Conservation (phyloP, 192 early-diverging fungal genomes). For the Backusella morwellensis region DNA sequence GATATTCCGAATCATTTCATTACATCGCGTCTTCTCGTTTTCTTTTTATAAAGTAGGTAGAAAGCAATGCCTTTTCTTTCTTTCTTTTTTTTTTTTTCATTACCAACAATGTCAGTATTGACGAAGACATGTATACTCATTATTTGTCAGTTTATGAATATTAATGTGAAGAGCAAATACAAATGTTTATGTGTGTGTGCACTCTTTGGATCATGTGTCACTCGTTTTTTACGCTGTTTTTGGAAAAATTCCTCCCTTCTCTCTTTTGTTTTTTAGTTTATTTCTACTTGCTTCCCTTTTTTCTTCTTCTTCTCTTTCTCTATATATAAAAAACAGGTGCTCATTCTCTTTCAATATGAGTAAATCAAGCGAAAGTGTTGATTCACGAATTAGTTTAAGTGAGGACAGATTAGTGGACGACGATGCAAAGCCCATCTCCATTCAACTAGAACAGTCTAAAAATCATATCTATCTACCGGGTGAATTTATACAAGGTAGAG, state of each 20-base stretch:
- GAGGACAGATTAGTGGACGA: background rate
- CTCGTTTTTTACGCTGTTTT: background rate
- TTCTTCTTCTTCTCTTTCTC: background rate
- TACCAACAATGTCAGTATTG: too few relatives aligned
- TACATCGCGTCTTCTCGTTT: background rate
- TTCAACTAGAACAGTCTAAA: background rate
- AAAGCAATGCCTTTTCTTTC: background rate
- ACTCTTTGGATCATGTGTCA: background rate
- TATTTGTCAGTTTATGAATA: background rate
- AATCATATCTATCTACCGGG: background rate
- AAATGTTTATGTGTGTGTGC: background rate
- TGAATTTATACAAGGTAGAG: background rate
- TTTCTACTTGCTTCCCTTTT: background rate
- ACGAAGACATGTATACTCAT: too few relatives aligned
- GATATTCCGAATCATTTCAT: background rate
- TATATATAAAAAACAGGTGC: background rate
- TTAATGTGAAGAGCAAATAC: background rate
- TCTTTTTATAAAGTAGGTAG: background rate
- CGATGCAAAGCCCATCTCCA: conserved; percentile 3
- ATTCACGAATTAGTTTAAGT: background rate
- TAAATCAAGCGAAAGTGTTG: background rate
- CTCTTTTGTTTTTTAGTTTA: background rate
- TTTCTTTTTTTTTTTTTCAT: too few relatives aligned
- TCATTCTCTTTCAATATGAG: background rate
- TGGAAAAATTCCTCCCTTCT: background rate